A percentile compares a stretch with the other conserved stretches of the same genome.
Evolutionary conservation across 306 rosid species (phyloP).

Genomic region (Corylus avellana): DNA sequence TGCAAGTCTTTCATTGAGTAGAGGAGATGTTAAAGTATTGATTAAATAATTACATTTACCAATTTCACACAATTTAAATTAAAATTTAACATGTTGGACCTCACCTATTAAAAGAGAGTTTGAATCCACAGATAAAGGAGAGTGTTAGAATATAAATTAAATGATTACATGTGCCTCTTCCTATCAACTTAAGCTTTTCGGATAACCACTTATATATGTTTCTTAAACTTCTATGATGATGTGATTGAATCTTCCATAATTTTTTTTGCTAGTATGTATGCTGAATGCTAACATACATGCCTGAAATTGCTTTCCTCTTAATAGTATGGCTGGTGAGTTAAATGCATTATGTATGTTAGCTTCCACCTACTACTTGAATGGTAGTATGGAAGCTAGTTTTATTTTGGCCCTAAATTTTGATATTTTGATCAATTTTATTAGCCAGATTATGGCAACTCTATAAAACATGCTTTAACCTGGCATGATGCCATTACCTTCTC

Average conservation of each 20-base stretch:
- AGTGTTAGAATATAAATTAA: too few relatives aligned
- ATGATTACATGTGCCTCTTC: too few relatives aligned
- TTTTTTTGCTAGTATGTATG: not conserved
- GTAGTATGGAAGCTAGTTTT: not conserved
- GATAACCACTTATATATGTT: not conserved
- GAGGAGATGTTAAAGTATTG: too few relatives aligned
- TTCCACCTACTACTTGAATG: not conserved
- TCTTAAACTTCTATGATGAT: not conserved
- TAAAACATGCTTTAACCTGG: not conserved
- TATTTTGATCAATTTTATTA: not conserved
- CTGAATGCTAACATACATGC: not conserved
- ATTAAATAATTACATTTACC: too few relatives aligned
- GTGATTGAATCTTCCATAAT: not conserved
- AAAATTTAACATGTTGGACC: too few relatives aligned
- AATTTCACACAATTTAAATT: too few relatives aligned
- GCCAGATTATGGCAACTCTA: not conserved
- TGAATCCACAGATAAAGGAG: too few relatives aligned
- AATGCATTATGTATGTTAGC: not conserved
- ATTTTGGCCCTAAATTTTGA: not conserved
- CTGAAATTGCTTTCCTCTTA: not conserved
- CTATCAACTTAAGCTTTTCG: too few relatives aligned
- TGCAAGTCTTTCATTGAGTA: too few relatives aligned
- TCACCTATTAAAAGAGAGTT: too few relatives aligned
- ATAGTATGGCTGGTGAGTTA: not conserved
- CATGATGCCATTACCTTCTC: conserved; percentile 17